Evolutionary conservation across 768 basidiomycete genomes (phyloP), one percentile per base, ranked within the genome.

Genomic region (Asterophora lycoperdoides): DNA sequence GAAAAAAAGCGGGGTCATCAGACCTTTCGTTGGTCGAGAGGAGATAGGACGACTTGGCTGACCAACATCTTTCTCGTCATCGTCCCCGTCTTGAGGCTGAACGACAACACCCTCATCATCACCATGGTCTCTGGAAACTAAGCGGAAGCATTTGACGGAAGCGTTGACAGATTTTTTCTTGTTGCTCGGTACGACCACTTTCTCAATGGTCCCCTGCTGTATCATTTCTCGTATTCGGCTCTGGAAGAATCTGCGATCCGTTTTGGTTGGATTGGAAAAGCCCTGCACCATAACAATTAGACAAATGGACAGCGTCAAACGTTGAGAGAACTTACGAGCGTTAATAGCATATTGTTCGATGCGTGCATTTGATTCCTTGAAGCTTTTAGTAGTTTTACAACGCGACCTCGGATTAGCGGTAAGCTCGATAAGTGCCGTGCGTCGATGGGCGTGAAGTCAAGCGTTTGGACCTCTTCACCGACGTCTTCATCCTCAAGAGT

Each of bases 241-340:
- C 59, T 83, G 81, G 62, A 93, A 90, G 59, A 91, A 89, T 11
- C 90, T 79, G n/a, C 90, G 78, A 56, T 91, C 84, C 4, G 80
- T 79, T 64, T 83, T 88, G 4, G 78, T 81, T 28, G 87, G 88
- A 61, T 83, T 82, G 17, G 71, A 57, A 61, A 89, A 89, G 2
- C 90, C 90, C 89, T 93, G 38, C 18, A 53, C 35, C 9, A 41
- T 5, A n/a, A 8, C 34, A 9, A 49, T 35, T 6, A 20, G 17
- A 5, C 14, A 37, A 11, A 15, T 15, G 28, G 28, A 14, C 3
- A n/a, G 1, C 7, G 20, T 26, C 17, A 36, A 8, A 19, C 10
- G 14, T 14, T 10, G 14, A 13, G 35, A 39, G 33, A 7, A 64
- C 86, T 46, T 59, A 92, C 92, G 46, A 94, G 77, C 14, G 80